phyloP scores from a whole-genome alignment of 2,329 filamentous ascomycete genomes.

The Neofusicoccum sp. region DNA sequence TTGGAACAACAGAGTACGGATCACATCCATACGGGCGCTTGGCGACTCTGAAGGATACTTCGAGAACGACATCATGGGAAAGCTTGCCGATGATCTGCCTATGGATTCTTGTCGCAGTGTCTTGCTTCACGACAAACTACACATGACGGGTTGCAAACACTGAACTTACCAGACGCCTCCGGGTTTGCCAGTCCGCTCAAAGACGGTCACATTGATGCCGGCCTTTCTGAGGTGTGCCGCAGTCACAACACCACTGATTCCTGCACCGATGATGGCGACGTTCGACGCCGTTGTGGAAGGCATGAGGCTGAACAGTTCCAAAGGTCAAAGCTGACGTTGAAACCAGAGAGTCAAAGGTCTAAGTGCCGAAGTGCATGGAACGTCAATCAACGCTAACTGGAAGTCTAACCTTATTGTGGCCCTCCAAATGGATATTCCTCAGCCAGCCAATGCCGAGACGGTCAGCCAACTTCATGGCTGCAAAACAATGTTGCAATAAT shows the following conservation, averaged over 20 bases:
- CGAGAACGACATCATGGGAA: too few species aligned
- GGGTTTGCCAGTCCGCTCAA: conserved; percentile 52
- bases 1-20: too few species aligned
- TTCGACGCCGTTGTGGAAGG: conserved; percentile 19
- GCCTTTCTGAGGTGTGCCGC: conserved; percentile 36
- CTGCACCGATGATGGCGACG: conserved; percentile 37
- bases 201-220: conserved; percentile 51
- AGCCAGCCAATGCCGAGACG: conserved; percentile 21
- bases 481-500: neutral
- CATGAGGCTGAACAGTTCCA: conserved; percentile 19
- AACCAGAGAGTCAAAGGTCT: neutral
- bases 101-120: too few species aligned
- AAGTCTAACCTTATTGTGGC: too few species aligned
- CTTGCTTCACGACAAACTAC: too few species aligned
- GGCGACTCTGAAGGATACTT: too few species aligned
- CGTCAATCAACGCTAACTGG: neutral
- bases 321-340: neutral
- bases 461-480: neutral
- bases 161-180: conserved; percentile 56
- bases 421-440: too few species aligned
- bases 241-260: conserved; percentile 36
- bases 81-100: too few species aligned
- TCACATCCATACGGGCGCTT: too few species aligned
- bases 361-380: neutral
- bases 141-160: neutral